Conservation (phyloP, 2,329 filamentous ascomycete species). For the Knoxdaviesia proteae region DNA sequence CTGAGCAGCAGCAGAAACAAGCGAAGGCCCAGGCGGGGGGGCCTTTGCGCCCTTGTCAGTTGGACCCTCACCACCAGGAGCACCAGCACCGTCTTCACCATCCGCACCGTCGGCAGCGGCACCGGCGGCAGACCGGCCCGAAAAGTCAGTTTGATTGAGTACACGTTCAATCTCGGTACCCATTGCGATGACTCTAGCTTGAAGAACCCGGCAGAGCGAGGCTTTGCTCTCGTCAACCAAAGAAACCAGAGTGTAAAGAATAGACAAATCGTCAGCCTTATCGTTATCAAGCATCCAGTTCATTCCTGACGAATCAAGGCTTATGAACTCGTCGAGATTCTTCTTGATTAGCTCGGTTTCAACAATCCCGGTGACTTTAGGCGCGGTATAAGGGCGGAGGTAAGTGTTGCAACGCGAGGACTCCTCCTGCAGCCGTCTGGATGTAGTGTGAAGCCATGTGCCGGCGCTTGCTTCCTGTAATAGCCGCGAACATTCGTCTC, state of each 20-base stretch:
- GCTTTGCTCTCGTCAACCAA: conserved; percentile 57
- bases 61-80: not conserved
- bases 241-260: conserved; percentile 60
- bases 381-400: conserved; percentile 48
- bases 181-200: conserved; percentile 56
- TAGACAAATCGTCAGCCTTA: conserved; percentile 53
- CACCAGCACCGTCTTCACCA: conserved; percentile 10
- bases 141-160: conserved; percentile 34
- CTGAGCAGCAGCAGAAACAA: conserved; percentile 40
- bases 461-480: conserved; percentile 62
- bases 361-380: conserved; percentile 55
- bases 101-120: conserved; percentile 22
- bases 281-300: conserved; percentile 85
- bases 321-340: conserved; percentile 63
- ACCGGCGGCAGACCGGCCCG: conserved; percentile 14
- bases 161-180: conserved; percentile 64
- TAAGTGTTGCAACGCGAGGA: conserved; percentile 65
- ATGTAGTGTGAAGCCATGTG: conserved; percentile 60
- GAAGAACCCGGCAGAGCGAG: conserved; percentile 48
- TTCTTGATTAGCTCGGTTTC: conserved; percentile 60
- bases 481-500: conserved; percentile 50
- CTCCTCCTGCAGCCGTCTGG: conserved; percentile 60
- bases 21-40: conserved; percentile 16
- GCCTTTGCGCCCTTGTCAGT: conserved; percentile 25
- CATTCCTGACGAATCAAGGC: conserved; percentile 67